Base-by-base conservation (phyloP, 148 eudicot species). In the Nepenthes mirabilis region DNA sequence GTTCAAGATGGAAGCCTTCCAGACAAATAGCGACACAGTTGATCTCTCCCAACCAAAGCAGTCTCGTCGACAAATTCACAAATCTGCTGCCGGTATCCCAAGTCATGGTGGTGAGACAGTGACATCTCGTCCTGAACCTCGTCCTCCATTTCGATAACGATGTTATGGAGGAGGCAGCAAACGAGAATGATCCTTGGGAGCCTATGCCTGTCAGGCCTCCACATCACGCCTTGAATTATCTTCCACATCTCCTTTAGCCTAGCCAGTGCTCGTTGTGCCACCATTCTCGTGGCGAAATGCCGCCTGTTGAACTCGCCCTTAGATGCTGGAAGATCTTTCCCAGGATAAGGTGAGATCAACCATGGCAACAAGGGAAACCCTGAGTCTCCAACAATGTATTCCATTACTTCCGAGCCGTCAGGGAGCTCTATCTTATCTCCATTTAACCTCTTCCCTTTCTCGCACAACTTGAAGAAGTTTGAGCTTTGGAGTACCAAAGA, bases 161-260 rank as follows among this genome's bases (percentile, higher is more conserved):
- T 93, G 55, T 93, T 93, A 45, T 93, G 96, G 40, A 93, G 85
- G 36, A 93, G 74, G 74, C 98, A 88, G 58, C 96, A 88, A 36
- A 78, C 96, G 9, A 86, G 87, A 10, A 93, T 82, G 47, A 84
- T 72, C 71, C 98, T 86, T 2, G 96, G 98, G 49, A 93, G 61
- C 72, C 55, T 93, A 57, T 83, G 68, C 78, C 83, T 86, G 73
- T 93, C 95, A 0, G 96, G 96, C 65, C 96, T 83, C 91, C 89
- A 93, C 96, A 88, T 88, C 33, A 65, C 72, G 36, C 91, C 95
- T 36, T 78, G 79, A 37, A 93, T 83, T 55, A 93, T 73, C 78
- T 68, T 88, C 96, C 96, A 93, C 48, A 51, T 80, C 60, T 82
- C 90, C 67, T 93, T 93, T 79, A 93, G 63, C 61, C 81, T 76